A percentile compares a stretch with the other conserved stretches of the same genome.
Conservation (phyloP, 352 stramenopile species). For the Paralagenidium karlingii region DNA sequence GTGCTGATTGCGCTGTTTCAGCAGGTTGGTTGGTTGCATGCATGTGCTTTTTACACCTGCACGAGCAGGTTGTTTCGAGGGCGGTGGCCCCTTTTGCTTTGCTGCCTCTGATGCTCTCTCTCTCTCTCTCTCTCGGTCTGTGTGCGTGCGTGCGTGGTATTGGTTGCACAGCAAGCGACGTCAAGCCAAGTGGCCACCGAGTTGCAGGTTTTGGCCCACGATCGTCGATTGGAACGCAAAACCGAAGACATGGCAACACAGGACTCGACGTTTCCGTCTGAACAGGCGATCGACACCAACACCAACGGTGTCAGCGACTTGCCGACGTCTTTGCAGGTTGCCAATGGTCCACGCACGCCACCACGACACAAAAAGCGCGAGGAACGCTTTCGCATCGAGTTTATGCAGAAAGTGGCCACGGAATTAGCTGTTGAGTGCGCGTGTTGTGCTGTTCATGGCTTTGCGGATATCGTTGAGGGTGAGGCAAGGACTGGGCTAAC, state of each 20-base stretch:
- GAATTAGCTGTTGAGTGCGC: conserved; percentile 26
- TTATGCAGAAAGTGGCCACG: conserved; percentile 31
- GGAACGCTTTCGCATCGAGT: conserved; percentile 36
- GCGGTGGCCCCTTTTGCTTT: too few species aligned
- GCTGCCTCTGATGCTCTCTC: too few species aligned
- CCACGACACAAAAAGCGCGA: too few species aligned
- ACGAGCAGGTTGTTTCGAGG: background rate
- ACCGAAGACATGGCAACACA: too few species aligned
- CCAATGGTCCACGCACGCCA: too few species aligned
- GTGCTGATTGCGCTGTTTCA: conserved; percentile 31
- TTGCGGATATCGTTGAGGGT: too few species aligned
- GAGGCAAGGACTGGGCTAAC: background rate
- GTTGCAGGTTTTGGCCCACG: conserved; percentile 13
- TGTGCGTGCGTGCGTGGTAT: background rate
- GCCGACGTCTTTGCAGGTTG: too few species aligned
- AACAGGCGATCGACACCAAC: too few species aligned
- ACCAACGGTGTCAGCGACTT: too few species aligned
- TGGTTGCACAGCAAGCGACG: conserved; percentile 20
- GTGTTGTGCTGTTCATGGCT: too few species aligned
- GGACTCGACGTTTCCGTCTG: too few species aligned
- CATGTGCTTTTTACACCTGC: background rate
- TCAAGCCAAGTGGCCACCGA: conserved; percentile 18
- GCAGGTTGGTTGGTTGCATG: conserved; percentile 11
- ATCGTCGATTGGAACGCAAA: conserved; percentile 31
- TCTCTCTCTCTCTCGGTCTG: background rate